phyloP scores from a whole-genome alignment of 1,284 basidiomycete genomes.

The Ustilago esculenta region DNA sequence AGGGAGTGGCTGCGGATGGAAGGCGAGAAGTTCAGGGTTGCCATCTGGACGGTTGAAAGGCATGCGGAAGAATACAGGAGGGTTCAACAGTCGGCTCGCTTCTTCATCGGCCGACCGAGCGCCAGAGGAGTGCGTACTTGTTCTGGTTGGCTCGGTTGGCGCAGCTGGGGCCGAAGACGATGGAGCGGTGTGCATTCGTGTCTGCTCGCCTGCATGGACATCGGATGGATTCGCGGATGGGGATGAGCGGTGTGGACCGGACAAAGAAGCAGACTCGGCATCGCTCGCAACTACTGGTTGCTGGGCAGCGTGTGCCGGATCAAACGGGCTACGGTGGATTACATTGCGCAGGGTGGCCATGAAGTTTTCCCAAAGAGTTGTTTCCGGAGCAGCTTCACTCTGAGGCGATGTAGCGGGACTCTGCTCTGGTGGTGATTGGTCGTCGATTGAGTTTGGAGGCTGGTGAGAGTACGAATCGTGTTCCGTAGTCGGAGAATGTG shows the following conservation, averaged over 20 bases:
- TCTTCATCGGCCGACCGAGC: background rate
- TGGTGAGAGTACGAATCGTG: background rate
- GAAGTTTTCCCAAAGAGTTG: constrained; percentile 37
- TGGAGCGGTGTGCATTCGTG: background rate
- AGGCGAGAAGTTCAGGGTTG: constrained; percentile 47
- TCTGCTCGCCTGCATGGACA: no score
- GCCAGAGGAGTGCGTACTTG: background rate
- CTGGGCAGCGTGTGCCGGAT: background rate
- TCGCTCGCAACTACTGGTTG: background rate
- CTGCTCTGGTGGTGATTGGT: background rate
- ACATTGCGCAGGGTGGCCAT: constrained; percentile 31
- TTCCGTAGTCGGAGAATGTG: no score
- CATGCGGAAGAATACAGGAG: constrained; percentile 47
- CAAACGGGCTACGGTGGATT: constrained; percentile 3
- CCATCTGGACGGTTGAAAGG: constrained; percentile 48
- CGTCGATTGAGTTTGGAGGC: background rate
- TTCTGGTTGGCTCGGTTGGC: background rate
- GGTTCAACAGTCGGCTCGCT: constrained; percentile 1
- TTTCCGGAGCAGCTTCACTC: constrained; percentile 1
- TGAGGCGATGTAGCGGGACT: background rate
- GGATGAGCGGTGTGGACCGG: background rate
- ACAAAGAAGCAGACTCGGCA: background rate
- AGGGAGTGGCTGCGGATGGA: constrained; percentile 44
- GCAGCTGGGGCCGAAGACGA: background rate
- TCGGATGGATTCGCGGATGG: no score